Base-by-base conservation (phyloP, 192 early-diverging fungal genomes). In the Coemansia interrupta region DNA sequence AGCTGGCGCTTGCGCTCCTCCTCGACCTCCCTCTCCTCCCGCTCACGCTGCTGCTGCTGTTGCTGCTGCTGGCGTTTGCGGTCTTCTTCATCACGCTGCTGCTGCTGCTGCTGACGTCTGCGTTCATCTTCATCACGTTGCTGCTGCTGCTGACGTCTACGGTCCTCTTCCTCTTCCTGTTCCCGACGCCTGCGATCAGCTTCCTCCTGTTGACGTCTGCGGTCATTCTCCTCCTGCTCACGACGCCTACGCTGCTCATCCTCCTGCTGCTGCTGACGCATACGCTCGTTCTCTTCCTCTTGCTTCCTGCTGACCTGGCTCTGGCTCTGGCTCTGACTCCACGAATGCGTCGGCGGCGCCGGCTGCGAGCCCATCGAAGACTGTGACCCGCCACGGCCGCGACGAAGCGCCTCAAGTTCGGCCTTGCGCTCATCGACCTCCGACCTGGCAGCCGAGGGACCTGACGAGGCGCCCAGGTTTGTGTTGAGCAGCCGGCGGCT, bases 181-280 rank as follows among this genome's bases (percentile, higher is more conserved):
- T 29, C 23, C 46, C 68, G 60, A 9, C 36, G 42, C 28, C 59
- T 47, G 19, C 45, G 45, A 3, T 20, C 18, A 56, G 47, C 39
- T 58, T 49, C 41, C 50, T 59, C 29, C 71, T 72, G 72, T 54
- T 83, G 76, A 4, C 73, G 81, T 42, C 69, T 62, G 29, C 67
- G 73, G 18, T 83, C 80, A 46, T 80, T 76, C 64, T 80, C 65
- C 58, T 80, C 66, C 29, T 66, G 61, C 59, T 72, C 63, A 26
- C 58, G 43, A 14, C 64, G 58, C 30, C 49, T 48, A 28, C 58
- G 54, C 47, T 73, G 64, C 14, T 56, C 62, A 23, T 72, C 70
- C 29, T 61, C 51, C 36, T 63, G 60, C 44, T 68, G 62, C 44
- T 72, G 70, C 39, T 63, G 54, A 42, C 58, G 56, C 42, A 43